Conservation (phyloP, 306 rosid species). For the Argentina anserina region DNA sequence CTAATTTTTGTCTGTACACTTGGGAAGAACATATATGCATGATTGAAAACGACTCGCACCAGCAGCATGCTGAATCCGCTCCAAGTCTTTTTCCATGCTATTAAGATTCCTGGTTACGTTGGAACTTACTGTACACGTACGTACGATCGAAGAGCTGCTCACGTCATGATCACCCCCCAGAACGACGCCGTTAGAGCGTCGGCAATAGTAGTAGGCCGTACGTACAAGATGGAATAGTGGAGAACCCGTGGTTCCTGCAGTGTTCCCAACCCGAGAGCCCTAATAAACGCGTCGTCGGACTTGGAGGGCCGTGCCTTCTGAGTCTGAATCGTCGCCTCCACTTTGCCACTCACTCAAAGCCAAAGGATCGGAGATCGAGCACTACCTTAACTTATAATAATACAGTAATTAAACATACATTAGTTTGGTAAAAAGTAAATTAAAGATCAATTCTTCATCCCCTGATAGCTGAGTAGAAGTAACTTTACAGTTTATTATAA, state of each 20-base stretch:
- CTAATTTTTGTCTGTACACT: background rate
- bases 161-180: background rate
- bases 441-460: too few species aligned
- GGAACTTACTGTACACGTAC: too few species aligned
- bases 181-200: background rate
- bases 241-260: conserved; percentile 4
- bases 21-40: background rate
- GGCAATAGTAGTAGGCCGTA: background rate
- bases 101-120: background rate
- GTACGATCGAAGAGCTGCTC: background rate
- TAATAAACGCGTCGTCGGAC: conserved; percentile 10
- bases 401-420: background rate
- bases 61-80: background rate
- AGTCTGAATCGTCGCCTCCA: background rate
- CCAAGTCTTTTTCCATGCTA: background rate
- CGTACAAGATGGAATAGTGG: background rate
- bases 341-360: background rate
- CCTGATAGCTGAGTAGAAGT: too few species aligned
- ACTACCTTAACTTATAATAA: background rate
- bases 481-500: too few species aligned
- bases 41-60: background rate
- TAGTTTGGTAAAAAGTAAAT: background rate
- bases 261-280: background rate
- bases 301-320: background rate
- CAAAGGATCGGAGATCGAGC: background rate